These are phyloP conservation scores for Mucor mucedo DNA, from an alignment of 371 early-diverging fungal genomes.

Conservation along the genomic window DNA sequence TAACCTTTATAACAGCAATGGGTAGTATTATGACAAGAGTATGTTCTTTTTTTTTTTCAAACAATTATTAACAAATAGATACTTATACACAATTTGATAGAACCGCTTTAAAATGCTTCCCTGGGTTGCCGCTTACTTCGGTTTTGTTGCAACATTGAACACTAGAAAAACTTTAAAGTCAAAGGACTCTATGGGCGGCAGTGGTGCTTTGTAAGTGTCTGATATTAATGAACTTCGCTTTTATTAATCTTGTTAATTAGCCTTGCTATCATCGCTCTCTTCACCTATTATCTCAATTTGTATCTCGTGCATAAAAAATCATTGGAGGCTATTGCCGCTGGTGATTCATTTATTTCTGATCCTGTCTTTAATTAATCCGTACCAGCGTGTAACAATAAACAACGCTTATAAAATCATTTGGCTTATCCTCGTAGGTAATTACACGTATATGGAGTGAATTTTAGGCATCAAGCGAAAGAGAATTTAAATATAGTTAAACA, in stretches of 20 bases:
- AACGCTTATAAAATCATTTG: too few species aligned
- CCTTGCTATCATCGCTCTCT: conserved; percentile 42
- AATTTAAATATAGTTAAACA: too few species aligned
- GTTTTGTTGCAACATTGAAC: conserved; percentile 43
- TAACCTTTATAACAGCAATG: conserved; percentile 38
- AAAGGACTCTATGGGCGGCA: conserved; percentile 38
- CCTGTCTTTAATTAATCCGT: background rate
- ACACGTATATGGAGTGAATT: too few species aligned
- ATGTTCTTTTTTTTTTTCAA: background rate
- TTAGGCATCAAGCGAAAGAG: too few species aligned
- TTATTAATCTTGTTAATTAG: conserved; percentile 16
- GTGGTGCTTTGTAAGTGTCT: conserved; percentile 46
- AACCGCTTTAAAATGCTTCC: conserved; percentile 44
- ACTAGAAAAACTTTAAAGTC: conserved; percentile 40
- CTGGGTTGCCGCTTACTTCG: conserved; percentile 54
- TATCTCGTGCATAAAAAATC: conserved; percentile 37
- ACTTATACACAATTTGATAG: conserved; percentile 18
- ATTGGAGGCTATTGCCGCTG: conserved; percentile 26
- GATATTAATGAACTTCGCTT: too few species aligned
- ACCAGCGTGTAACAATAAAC: too few species aligned
- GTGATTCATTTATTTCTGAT: conserved; percentile 8
- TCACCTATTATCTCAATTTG: conserved; percentile 50
- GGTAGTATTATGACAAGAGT: conserved; percentile 50
- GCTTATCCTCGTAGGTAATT: too few species aligned
- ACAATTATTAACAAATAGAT: too few species aligned